Evolutionary conservation across 495 filamentous ascomycete species (phyloP).

Genomic region (Aspergillus hancockii): DNA sequence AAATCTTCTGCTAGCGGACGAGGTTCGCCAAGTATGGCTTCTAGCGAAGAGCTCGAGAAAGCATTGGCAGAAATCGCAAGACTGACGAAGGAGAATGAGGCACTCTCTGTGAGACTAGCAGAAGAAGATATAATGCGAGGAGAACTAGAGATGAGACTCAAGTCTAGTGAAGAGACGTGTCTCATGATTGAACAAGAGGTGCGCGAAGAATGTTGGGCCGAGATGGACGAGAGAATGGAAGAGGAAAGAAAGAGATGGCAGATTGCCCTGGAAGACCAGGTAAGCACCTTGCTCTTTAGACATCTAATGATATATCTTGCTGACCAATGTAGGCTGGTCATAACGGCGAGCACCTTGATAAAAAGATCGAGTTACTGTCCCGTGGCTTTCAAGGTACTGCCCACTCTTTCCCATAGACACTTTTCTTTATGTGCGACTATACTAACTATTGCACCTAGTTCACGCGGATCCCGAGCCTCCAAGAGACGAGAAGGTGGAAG

Average conservation of each 20-base stretch:
- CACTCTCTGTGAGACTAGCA: slow-evolving; percentile 52
- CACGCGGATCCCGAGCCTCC: slow-evolving; percentile 49
- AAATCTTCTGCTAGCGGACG: slow-evolving; percentile 44
- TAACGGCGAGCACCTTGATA: slow-evolving; percentile 80
- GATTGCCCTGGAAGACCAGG: slow-evolving; percentile 70
- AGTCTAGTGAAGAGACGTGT: slow-evolving; percentile 66
- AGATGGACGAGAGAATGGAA: slow-evolving; percentile 79
- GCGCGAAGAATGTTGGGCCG: slow-evolving; percentile 83
- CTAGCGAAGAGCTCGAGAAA: slow-evolving; percentile 71
- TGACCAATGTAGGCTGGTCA: slow-evolving; percentile 47
- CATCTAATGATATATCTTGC: slow-evolving; percentile 2
- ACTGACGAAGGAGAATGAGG: slow-evolving; percentile 73
- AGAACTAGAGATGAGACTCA: slow-evolving; percentile 52
- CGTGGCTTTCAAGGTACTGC: slow-evolving; percentile 60
- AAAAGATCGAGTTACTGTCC: slow-evolving; percentile 84
- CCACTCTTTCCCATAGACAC: not conserved
- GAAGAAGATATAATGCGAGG: slow-evolving; percentile 64
- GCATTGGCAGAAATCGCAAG: slow-evolving; percentile 73
- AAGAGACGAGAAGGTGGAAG: slow-evolving; percentile 34
- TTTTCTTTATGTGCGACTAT: not conserved
- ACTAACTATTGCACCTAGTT: slow-evolving; percentile 31
- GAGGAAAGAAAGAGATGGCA: slow-evolving; percentile 77
- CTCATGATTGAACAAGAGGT: slow-evolving; percentile 78
- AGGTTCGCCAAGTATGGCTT: slow-evolving; percentile 48
- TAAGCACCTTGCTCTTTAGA: slow-evolving; percentile 34